A percentile compares a stretch with the other conserved stretches of the same genome.
Evolutionary conservation across 2,329 filamentous ascomycete genomes (phyloP).

Genomic region (Fusarium sp.): DNA sequence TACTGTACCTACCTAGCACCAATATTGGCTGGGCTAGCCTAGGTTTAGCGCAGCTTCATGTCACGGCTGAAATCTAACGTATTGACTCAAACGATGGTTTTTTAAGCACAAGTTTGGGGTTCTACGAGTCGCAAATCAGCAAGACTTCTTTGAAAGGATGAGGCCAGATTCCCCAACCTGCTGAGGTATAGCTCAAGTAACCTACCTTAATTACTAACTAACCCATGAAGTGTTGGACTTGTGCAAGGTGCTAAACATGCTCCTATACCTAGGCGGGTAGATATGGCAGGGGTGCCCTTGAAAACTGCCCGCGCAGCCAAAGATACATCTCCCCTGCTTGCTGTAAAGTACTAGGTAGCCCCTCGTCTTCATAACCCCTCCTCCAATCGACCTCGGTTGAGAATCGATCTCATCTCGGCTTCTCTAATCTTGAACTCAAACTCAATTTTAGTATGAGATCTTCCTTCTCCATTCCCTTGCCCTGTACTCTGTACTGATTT

Average conservation of each 20-base stretch:
- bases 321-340: neutral
- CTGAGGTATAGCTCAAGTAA: neutral
- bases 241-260: neutral
- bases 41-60: neutral
- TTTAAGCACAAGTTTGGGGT: neutral
- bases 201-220: neutral
- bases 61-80: neutral
- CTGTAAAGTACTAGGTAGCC: neutral
- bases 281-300: neutral
- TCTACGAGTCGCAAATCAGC: neutral
- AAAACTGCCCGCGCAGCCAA: neutral
- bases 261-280: neutral
- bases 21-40: neutral
- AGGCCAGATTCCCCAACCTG: neutral
- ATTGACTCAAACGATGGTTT: constrained; percentile 12
- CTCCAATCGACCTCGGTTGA: neutral
- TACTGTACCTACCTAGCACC: neutral
- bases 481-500: neutral
- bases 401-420: constrained; percentile 12
- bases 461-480: neutral
- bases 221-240: neutral
- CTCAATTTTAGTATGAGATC: neutral
- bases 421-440: constrained; percentile 6
- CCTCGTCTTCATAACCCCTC: constrained; percentile 2
- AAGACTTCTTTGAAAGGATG: neutral